Percentiles rank a stretch among this genome's conserved stretches.
Conservation (phyloP, 441 rosid species). For the Croton laevigatus region DNA sequence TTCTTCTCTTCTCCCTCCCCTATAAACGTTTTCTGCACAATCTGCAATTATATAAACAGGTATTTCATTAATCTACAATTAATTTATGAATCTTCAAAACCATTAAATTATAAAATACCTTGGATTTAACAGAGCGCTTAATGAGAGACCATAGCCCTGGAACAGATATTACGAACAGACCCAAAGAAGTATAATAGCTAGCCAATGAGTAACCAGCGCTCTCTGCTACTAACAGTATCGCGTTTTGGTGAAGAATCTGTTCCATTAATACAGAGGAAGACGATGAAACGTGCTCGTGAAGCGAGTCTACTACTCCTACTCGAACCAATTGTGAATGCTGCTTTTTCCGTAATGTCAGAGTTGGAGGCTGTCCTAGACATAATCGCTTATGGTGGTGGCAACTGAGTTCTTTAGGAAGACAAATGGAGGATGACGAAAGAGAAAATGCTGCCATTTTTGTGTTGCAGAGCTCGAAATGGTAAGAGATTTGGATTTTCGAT, state of each 20-base stretch:
- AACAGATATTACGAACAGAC: constrained; percentile 84
- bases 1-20: constrained; percentile 54
- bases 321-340: constrained; percentile 8
- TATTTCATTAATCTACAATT: too few relatives aligned
- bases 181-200: constrained; percentile 91
- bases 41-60: constrained; percentile 30
- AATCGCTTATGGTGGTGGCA: constrained; percentile 11
- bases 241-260: constrained; percentile 26
- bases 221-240: constrained; percentile 51
- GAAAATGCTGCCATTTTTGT: constrained; percentile 31
- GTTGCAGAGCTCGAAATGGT: not conserved
- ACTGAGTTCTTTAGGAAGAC: constrained; percentile 22
- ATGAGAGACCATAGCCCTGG: constrained; percentile 98
- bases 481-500: not conserved
- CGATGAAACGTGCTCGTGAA: constrained; percentile 30
- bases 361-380: constrained; percentile 27
- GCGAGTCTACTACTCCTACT: constrained; percentile 9
- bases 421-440: constrained; percentile 12
- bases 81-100: too few relatives aligned
- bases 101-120: constrained; percentile 33
- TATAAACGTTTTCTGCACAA: constrained; percentile 74
- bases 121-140: constrained; percentile 95
- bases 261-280: constrained; percentile 27
- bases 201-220: constrained; percentile 67
- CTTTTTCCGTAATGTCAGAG: constrained; percentile 16